Percentiles rank a stretch among this genome's conserved stretches.
Conservation (phyloP, 2,329 filamentous ascomycete genomes). For the Scedosporium dehoogii region DNA sequence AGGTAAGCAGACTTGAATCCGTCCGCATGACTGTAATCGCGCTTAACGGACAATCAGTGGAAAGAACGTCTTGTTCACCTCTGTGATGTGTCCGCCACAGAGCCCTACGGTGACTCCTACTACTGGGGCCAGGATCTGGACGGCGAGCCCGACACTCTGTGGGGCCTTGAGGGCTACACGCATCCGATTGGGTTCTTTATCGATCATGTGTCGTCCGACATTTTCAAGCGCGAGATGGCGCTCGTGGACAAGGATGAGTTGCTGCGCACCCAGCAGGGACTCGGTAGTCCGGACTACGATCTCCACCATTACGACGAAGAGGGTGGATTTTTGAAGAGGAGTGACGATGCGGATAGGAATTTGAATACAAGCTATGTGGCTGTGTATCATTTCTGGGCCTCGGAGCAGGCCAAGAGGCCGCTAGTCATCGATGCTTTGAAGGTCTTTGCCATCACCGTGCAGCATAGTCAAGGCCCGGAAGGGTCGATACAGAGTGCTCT, state of each 20-base stretch:
- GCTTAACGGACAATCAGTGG: conserved; percentile 1
- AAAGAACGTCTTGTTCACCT: conserved; percentile 9
- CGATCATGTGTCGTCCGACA: conserved; percentile 12
- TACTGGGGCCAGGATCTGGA: conserved; percentile 13
- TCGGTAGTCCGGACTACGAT: conserved; percentile 11
- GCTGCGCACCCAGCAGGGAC: conserved; percentile 7
- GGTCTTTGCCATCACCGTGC: not conserved
- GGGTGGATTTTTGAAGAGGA: conserved; percentile 9
- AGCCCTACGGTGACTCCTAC: conserved; percentile 11
- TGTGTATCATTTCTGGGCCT: conserved; percentile 11
- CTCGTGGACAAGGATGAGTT: conserved; percentile 11
- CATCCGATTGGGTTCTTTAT: conserved; percentile 14
- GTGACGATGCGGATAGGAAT: conserved; percentile 9
- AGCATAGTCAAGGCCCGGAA: not conserved
- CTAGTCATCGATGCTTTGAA: not conserved
- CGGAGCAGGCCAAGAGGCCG: not conserved
- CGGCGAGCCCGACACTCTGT: conserved; percentile 13
- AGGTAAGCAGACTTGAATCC: not conserved
- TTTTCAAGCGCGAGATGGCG: conserved; percentile 13
- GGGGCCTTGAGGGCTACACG: conserved; percentile 13
- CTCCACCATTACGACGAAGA: conserved; percentile 12
- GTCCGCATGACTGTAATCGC: no score
- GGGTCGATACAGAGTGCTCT: not conserved
- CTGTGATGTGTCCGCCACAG: conserved; percentile 11
- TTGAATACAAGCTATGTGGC: conserved; percentile 8